Percentiles rank a stretch among this genome's conserved stretches.
Conservation (phyloP, 2,329 filamentous ascomycete genomes). For the Xenosphaeropsis pyriputrescens region DNA sequence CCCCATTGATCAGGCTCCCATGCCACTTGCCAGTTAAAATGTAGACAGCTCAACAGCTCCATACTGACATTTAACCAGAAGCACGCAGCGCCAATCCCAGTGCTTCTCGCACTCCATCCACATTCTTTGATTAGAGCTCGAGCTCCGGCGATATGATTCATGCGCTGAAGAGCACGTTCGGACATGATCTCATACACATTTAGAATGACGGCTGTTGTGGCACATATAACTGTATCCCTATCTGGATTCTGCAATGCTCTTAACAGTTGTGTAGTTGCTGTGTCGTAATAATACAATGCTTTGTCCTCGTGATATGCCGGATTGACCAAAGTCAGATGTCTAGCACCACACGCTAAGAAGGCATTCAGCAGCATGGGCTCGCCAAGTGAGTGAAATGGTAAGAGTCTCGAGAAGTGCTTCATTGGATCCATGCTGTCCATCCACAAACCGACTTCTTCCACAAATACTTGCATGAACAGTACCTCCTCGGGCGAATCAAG, state of each 20-base stretch:
- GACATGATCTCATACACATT: slow-evolving; percentile 93
- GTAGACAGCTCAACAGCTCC: slow-evolving; percentile 78
- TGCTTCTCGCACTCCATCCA: slow-evolving; percentile 68
- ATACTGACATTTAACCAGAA: slow-evolving; percentile 91
- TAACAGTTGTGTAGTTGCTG: slow-evolving; percentile 65
- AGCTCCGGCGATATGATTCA: slow-evolving; percentile 80
- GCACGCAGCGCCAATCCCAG: slow-evolving; percentile 71
- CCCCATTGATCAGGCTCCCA: slow-evolving; percentile 91
- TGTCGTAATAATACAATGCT: slow-evolving; percentile 72
- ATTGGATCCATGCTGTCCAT: slow-evolving; percentile 83
- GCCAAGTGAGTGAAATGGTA: slow-evolving; percentile 71
- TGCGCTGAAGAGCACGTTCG: slow-evolving; percentile 61
- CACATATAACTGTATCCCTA: slow-evolving; percentile 70
- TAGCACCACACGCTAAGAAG: slow-evolving; percentile 75
- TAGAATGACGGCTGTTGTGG: slow-evolving; percentile 73
- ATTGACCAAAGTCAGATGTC: slow-evolving; percentile 62
- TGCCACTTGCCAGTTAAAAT: slow-evolving; percentile 73
- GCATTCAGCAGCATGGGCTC: slow-evolving; percentile 85
- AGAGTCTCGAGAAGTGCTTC: slow-evolving; percentile 71
- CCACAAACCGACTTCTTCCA: slow-evolving; percentile 81
- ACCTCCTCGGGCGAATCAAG: slow-evolving; percentile 66
- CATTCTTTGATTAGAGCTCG: slow-evolving; percentile 80
- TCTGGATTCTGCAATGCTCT: slow-evolving; percentile 71
- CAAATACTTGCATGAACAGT: slow-evolving; percentile 82
- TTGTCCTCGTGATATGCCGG: slow-evolving; percentile 60